These are phyloP conservation scores for Herpetospermum pedunculosum DNA, from an alignment of 306 rosid genomes.

Conservation along the genomic window DNA sequence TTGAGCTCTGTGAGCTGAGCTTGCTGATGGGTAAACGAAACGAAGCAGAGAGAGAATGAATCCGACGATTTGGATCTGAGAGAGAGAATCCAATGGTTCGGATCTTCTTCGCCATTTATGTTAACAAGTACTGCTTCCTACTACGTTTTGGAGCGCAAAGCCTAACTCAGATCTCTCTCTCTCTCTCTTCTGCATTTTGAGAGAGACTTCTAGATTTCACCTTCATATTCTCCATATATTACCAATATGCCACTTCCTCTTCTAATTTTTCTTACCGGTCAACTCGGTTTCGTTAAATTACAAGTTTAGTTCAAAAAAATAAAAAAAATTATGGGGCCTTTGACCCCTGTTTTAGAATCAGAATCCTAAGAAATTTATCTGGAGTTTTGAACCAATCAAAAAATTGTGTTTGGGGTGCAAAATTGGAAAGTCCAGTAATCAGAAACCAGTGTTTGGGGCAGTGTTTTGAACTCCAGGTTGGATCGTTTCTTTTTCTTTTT, in stretches of 20 bases:
- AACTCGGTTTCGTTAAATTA: no score
- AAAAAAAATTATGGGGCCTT: no score
- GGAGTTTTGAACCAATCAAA: no score
- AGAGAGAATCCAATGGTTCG: conserved; percentile 50
- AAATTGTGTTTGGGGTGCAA: no score
- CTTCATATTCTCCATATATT: background rate
- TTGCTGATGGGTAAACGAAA: background rate
- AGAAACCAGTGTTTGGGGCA: no score
- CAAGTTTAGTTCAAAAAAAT: no score
- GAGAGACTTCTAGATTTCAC: background rate
- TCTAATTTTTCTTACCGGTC: no score
- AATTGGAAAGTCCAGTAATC: no score
- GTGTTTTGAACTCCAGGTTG: no score
- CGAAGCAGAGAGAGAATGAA: background rate
- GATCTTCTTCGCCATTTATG: conserved; percentile 25
- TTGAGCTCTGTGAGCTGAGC: conserved; percentile 25
- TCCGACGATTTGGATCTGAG: conserved; percentile 26
- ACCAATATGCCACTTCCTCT: background rate
- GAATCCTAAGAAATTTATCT: no score
- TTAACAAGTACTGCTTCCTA: background rate
- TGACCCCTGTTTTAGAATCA: no score
- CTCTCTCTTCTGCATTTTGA: background rate
- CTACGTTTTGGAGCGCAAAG: conserved; percentile 12
- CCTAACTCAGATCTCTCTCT: conserved; percentile 8
- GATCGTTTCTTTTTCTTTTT: no score